Evolutionary conservation across 805 yeast genomes (phyloP).

Genomic region (Candida insectorum): DNA sequence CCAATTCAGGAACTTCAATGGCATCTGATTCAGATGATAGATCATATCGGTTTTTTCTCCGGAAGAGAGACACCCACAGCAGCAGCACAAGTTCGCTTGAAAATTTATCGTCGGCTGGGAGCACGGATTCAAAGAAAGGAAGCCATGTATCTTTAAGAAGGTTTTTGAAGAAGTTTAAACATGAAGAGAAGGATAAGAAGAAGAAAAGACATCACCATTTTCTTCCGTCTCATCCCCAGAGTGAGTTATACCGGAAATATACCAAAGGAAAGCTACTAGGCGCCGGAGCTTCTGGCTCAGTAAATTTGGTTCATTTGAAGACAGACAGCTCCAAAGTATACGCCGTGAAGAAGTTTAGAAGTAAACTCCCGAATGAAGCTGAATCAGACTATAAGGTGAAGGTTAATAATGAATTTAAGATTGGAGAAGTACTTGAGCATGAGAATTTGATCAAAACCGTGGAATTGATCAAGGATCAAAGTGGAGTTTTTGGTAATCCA

Average conservation of each 20-base stretch:
- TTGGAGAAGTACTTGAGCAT: constrained; percentile 73
- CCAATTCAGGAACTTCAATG: constrained; percentile 2
- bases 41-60: constrained; percentile 9
- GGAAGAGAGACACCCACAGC: constrained; percentile 10
- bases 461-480: constrained; percentile 70
- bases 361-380: constrained; percentile 58
- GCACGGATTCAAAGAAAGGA: constrained; percentile 9
- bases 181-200: constrained; percentile 9
- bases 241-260: constrained; percentile 49
- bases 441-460: constrained; percentile 77
- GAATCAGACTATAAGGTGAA: constrained; percentile 70
- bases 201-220: constrained; percentile 9
- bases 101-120: constrained; percentile 8
- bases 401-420: constrained; percentile 76
- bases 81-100: constrained; percentile 11
- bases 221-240: constrained; percentile 16
- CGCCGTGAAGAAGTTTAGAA: constrained; percentile 85
- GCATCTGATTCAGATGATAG: constrained; percentile 6
- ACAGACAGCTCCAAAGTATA: constrained; percentile 51
- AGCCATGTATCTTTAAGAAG: constrained; percentile 41
- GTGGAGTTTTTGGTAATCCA: constrained; percentile 17
- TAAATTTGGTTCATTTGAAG: constrained; percentile 66
- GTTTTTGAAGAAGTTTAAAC: constrained; percentile 48
- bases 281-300: constrained; percentile 94
- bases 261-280: constrained; percentile 69